Conservation (phyloP, 768 basidiomycete species). For the Tephrocybe sp. region DNA sequence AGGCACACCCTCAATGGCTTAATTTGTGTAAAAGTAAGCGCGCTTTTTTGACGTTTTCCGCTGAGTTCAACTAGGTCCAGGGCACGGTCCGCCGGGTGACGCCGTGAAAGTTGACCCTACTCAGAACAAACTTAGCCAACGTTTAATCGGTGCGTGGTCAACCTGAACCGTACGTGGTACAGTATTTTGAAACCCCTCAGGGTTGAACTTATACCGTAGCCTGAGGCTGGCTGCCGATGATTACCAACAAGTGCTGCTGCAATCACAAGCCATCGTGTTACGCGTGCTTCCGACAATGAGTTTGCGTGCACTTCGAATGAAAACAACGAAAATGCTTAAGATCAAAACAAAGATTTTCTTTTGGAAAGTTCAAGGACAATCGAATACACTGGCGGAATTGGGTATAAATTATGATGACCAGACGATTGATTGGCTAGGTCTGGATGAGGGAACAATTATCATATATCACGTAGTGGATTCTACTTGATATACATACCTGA, state of each 20-base stretch:
- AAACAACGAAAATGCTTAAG: slow-evolving; percentile 53
- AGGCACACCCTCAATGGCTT: slow-evolving; percentile 65
- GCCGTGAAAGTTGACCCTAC: slow-evolving; percentile 22
- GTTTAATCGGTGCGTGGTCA: slow-evolving; percentile 61
- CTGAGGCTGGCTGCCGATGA: slow-evolving; percentile 5
- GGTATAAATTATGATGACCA: slow-evolving; percentile 46
- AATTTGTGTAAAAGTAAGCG: slow-evolving; percentile 61
- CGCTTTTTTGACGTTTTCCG: slow-evolving; percentile 4
- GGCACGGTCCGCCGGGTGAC: slow-evolving; percentile 55
- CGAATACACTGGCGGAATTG: slow-evolving; percentile 46
- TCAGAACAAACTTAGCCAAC: slow-evolving; percentile 57
- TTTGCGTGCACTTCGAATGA: slow-evolving; percentile 61
- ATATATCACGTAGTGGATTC: slow-evolving; percentile 30
- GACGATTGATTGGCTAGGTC: slow-evolving; percentile 70
- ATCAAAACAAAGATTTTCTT: slow-evolving; percentile 38
- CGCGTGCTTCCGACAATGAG: slow-evolving; percentile 71
- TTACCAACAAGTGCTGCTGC: neutral
- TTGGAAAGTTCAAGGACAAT: slow-evolving; percentile 62
- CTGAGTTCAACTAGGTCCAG: slow-evolving; percentile 32
- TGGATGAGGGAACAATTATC: slow-evolving; percentile 54
- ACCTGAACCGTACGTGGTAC: neutral
- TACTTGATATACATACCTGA: too few relatives aligned
- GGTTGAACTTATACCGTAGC: slow-evolving; percentile 12
- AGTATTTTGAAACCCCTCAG: slow-evolving; percentile 7
- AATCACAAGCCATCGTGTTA: slow-evolving; percentile 35